A percentile compares a stretch with the other conserved stretches of the same genome.
Evolutionary conservation across 768 basidiomycete species (phyloP).

Genomic region (Kockovaella imperatae): DNA sequence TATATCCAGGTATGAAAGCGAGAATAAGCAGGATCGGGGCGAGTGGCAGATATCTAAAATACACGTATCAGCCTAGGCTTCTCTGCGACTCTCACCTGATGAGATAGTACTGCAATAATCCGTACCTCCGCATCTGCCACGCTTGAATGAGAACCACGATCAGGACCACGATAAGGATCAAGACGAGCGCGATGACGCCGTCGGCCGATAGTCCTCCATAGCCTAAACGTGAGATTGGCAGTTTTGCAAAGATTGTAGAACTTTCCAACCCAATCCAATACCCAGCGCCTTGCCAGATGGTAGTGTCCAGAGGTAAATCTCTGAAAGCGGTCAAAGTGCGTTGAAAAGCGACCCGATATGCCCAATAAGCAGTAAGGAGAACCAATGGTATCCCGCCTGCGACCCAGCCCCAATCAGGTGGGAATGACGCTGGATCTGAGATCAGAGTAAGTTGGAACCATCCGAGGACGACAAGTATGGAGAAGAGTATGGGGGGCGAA

Average conservation of each 20-base stretch:
- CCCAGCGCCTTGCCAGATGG: conserved; percentile 32
- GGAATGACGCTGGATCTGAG: conserved; percentile 16
- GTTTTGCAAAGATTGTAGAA: conserved; percentile 23
- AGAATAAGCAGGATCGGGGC: conserved; percentile 26
- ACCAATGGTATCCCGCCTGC: conserved; percentile 16
- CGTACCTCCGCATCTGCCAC: conserved; percentile 20
- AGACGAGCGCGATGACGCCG: conserved; percentile 16
- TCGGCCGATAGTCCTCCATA: conserved; percentile 20
- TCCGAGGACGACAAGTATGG: conserved; percentile 21
- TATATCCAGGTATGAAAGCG: conserved; percentile 24
- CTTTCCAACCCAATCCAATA: conserved; percentile 36
- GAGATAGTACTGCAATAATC: conserved; percentile 25
- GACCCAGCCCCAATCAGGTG: conserved; percentile 27
- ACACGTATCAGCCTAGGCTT: background rate
- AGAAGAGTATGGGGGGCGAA: conserved; percentile 10
- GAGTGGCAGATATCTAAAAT: conserved; percentile 23
- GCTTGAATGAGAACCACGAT: conserved; percentile 25
- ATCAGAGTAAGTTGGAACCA: conserved; percentile 28
- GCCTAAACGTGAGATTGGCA: conserved; percentile 28
- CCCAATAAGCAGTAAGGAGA: conserved; percentile 28
- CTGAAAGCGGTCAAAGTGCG: conserved; percentile 17
- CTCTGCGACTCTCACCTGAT: conserved; percentile 15
- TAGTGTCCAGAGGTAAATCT: conserved; percentile 24
- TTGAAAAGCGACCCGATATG: conserved; percentile 25
- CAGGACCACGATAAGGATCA: conserved; percentile 19